Conservation (phyloP, 768 basidiomycete genomes). For the Tubosaeta sp. region DNA sequence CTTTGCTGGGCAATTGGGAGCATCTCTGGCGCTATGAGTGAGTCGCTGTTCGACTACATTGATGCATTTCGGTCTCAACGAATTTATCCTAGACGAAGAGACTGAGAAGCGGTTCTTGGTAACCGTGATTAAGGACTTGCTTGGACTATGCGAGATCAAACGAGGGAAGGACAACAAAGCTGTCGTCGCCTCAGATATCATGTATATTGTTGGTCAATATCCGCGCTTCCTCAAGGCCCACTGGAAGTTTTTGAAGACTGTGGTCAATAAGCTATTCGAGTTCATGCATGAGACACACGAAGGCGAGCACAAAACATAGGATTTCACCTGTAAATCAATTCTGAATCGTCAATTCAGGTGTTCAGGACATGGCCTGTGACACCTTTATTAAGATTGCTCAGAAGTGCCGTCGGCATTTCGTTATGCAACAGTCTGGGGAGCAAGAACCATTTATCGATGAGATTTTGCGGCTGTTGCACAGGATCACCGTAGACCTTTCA, state of each 20-base stretch:
- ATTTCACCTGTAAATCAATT: slow-evolving; percentile 1
- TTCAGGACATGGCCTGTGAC: slow-evolving; percentile 99
- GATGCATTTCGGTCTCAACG: background rate
- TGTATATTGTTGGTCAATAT: slow-evolving; percentile 99
- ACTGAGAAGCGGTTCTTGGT: slow-evolving; percentile 99
- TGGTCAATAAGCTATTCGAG: slow-evolving; percentile 98
- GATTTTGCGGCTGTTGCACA: slow-evolving; percentile 84
- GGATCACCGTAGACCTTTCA: slow-evolving; percentile 91
- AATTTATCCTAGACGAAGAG: slow-evolving; percentile 72
- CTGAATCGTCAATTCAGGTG: slow-evolving; percentile 48
- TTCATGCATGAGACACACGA: slow-evolving; percentile 99
- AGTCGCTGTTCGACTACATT: slow-evolving; percentile 29
- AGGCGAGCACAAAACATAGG: slow-evolving; percentile 39
- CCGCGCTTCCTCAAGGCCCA: slow-evolving; percentile 99
- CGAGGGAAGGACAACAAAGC: slow-evolving; percentile 99
- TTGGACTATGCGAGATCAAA: slow-evolving; percentile 98
- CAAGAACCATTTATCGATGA: slow-evolving; percentile 98
- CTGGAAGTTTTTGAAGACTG: slow-evolving; percentile 99
- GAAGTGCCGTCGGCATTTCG: slow-evolving; percentile 96
- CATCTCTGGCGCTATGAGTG: slow-evolving; percentile 98
- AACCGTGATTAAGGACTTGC: slow-evolving; percentile 96
- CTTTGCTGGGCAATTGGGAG: slow-evolving; percentile 99
- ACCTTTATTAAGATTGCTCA: slow-evolving; percentile 99
- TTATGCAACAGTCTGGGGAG: slow-evolving; percentile 97
- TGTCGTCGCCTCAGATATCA: slow-evolving; percentile 92